Base-by-base conservation (phyloP, 352 stramenopile species). In the Blastocystis sp. region DNA sequence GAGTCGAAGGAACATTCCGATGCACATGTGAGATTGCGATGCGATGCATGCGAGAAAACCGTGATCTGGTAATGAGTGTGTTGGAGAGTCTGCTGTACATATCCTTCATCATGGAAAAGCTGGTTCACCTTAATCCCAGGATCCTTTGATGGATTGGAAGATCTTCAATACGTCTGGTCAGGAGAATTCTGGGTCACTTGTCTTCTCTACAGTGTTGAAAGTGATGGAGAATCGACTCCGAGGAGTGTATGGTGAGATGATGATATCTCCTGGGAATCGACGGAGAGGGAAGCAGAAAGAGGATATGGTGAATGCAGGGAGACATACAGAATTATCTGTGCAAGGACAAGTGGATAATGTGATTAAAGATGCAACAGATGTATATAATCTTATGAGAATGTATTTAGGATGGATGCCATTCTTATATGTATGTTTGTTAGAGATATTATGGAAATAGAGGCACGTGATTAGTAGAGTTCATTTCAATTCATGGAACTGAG, bases 1-100 rank as follows among this genome's bases (percentile, higher is more conserved):
- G 96, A 0, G 93, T 94, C 54, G 95, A 98, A 89, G 96, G 96
- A 6, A 91, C 97, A 3, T 98, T 96, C 88, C 93, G 93, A 73
- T 92, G 92, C 16, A 93, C 95, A 54, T 92, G 96, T 43, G 94
- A 97, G 86, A 93, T 96, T 39, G 94, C 92, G 29, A 88, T 93
- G 89, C 85, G 86, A 57, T 88, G 97, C 49, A 91, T 99, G 65
- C 93, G 97, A 54, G 92, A 94, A 29, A 97, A 99, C 89, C 94
- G 95, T 27, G 94, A 97, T 87, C 98, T 95, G 35, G 90, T 99
- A 52, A 91, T 98, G 27, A 98, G 94, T 75, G 95, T 99, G 52
- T 90, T 99, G 4, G 96, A 99, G 89, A 96, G 95, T n/a, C 99
- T 99, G 89, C 91, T 99, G 2, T 86, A 86, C 14, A 56, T 74